Base-by-base conservation (phyloP, 192 early-diverging fungal species). In the Piromyces finnis region DNA sequence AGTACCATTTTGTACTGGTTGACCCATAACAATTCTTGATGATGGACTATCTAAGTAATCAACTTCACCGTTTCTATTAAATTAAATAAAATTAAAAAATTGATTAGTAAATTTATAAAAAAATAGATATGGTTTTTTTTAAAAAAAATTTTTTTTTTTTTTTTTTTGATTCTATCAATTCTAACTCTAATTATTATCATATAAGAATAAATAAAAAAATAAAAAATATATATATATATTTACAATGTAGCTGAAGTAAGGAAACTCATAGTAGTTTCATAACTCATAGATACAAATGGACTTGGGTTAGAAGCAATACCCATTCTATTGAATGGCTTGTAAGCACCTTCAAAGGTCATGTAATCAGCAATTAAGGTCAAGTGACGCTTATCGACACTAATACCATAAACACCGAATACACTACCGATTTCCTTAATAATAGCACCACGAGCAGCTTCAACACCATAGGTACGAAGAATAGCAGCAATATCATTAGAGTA, bases 291-390 rank as follows among this genome's bases (percentile, higher is more conserved):
- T 29, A 94, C 88, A 84, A 99, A 97, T 15, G 98, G 98, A 77
- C 93, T 91, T 17, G 95, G 91, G 80, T 95, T 98, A 17, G 95
- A 94, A 77, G 88, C 89, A 85, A 99, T 94, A 81, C 96, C 95
- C 82, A 93, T 94, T 29, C 97, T 93, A 89, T 96, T 97, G 88
- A 98, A 98, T 12, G 98, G 94, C 82, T 98, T 98, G 90, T 94
- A 99, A 4, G 92, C 95, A 80, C 98, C 97, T 87, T 98, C 98
- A 83, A 97, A 98, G 0, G 98, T 99, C 98, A 99, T 99, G 84
- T 96, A 98, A 84, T 99, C 98, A 68, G 96, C 96, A 86, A 99
- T 96, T 81, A 99, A 83, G 39, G 91, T 91, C 86, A 99, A 91
- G 84, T 99, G 98, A n/a, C 97, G 93, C 51, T 87, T 87, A 86